A percentile compares a stretch with the other conserved stretches of the same genome.
phyloP scores from a whole-genome alignment of 495 filamentous ascomycete species.

The Pseudevernia furfuracea region DNA sequence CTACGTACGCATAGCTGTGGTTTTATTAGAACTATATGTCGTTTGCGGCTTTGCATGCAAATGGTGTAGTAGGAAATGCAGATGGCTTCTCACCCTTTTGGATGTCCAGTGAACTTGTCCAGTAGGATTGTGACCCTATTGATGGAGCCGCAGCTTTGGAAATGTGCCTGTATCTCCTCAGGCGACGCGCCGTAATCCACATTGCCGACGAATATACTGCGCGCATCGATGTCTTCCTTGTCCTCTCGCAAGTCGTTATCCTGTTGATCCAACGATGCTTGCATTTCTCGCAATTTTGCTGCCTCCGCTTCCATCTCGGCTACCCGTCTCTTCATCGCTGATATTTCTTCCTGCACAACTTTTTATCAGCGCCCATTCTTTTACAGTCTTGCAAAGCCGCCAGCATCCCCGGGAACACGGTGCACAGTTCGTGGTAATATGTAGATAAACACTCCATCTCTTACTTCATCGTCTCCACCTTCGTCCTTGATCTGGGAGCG shows the following conservation, averaged over 20 bases:
- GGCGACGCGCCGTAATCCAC: slow-evolving; percentile 97
- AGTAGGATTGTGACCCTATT: slow-evolving; percentile 96
- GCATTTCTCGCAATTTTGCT: slow-evolving; percentile 94
- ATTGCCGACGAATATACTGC: slow-evolving; percentile 97
- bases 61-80: slow-evolving; percentile 24
- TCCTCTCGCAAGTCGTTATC: slow-evolving; percentile 76
- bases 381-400: slow-evolving; percentile 20
- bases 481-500: slow-evolving; percentile 26
- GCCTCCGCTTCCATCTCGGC: slow-evolving; percentile 99
- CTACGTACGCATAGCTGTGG: slow-evolving; percentile 92
- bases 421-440: slow-evolving; percentile 17
- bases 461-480: slow-evolving; percentile 32
- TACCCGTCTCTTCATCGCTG: slow-evolving; percentile 94
- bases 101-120: slow-evolving; percentile 96
- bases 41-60: neutral
- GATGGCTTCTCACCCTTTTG: slow-evolving; percentile 73
- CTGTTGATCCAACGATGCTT: slow-evolving; percentile 78
- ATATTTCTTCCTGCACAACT: slow-evolving; percentile 73
- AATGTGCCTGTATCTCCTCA: slow-evolving; percentile 98
- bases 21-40: slow-evolving; percentile 10
- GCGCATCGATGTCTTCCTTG: slow-evolving; percentile 90
- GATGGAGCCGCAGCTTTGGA: slow-evolving; percentile 95
- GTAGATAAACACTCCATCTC: slow-evolving; percentile 25
- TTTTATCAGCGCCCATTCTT: slow-evolving; percentile 29
- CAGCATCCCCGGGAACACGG: slow-evolving; percentile 14